Evolutionary conservation across 192 early-diverging fungal species (phyloP).

Genomic region (Ambispora gerdemannii): DNA sequence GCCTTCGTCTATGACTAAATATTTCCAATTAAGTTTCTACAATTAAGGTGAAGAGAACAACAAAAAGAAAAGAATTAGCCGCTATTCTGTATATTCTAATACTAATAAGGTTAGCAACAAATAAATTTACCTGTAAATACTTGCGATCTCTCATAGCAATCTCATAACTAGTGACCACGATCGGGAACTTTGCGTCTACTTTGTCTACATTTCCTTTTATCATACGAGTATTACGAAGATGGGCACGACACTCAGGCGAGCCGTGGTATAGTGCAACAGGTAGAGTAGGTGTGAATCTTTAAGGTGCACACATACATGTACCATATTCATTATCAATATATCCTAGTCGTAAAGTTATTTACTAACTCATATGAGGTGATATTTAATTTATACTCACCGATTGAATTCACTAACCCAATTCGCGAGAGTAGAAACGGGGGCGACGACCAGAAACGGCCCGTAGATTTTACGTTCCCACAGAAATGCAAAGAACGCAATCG

Average conservation of each 20-base stretch:
- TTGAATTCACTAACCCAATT: constrained; percentile 94
- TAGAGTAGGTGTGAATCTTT: constrained; percentile 73
- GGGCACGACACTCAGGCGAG: constrained; percentile 61
- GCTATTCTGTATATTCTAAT: constrained; percentile 13
- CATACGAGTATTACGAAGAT: constrained; percentile 65
- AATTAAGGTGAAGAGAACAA: constrained; percentile 29
- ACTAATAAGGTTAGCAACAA: too few relatives aligned
- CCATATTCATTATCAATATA: too few relatives aligned
- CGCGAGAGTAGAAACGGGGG: constrained; percentile 83
- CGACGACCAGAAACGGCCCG: constrained; percentile 88
- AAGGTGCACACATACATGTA: too few relatives aligned
- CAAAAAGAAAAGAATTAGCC: neutral
- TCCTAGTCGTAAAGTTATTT: too few relatives aligned
- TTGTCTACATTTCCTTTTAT: too few relatives aligned
- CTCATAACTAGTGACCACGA: constrained; percentile 91
- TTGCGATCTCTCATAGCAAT: constrained; percentile 81
- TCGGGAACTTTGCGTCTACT: constrained; percentile 66
- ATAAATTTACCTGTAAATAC: constrained; percentile 49
- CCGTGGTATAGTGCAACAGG: constrained; percentile 88
- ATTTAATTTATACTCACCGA: constrained; percentile 50
- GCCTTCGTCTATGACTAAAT: constrained; percentile 92
- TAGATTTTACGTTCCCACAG: constrained; percentile 72
- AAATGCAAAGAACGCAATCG: constrained; percentile 84
- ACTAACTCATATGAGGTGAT: too few relatives aligned
- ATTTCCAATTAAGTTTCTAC: constrained; percentile 76